phyloP scores from a whole-genome alignment of 352 stramenopile genomes.

The Phytophthora sp. region DNA sequence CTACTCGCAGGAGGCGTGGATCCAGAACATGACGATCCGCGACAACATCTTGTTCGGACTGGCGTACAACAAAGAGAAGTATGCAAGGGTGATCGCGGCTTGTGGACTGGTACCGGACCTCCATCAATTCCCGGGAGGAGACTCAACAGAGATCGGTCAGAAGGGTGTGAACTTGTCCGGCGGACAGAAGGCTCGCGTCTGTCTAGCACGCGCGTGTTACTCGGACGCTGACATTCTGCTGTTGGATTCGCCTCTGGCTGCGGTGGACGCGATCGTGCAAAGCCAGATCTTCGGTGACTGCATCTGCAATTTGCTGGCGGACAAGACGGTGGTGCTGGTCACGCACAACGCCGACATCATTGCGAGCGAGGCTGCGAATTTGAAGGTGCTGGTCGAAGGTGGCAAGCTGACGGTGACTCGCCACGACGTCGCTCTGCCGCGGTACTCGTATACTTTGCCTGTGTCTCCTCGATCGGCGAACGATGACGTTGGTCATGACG shows the following conservation, averaged over 20 bases:
- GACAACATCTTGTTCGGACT: constrained; percentile 95
- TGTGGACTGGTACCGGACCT: constrained; percentile 90
- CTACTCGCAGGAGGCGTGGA: constrained; percentile 90
- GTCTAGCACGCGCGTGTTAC: constrained; percentile 71
- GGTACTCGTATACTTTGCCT: constrained; percentile 11
- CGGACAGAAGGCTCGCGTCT: constrained; percentile 91
- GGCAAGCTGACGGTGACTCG: constrained; percentile 23
- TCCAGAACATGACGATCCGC: constrained; percentile 94
- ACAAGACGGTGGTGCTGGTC: constrained; percentile 87
- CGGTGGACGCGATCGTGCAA: constrained; percentile 94
- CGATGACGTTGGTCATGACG: constrained; percentile 6
- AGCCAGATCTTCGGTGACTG: constrained; percentile 84
- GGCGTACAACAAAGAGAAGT: constrained; percentile 50
- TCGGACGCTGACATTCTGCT: constrained; percentile 70
- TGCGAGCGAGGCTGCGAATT: constrained; percentile 30
- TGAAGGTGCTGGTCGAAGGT: constrained; percentile 35
- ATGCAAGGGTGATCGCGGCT: constrained; percentile 58
- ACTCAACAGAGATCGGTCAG: constrained; percentile 95
- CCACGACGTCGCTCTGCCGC: constrained; percentile 5
- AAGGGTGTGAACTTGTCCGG: constrained; percentile 94
- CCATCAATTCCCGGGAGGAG: constrained; percentile 78
- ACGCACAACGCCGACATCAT: constrained; percentile 90
- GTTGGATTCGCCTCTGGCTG: constrained; percentile 92
- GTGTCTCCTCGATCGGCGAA: constrained; percentile 1
- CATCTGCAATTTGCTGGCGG: constrained; percentile 34